phyloP scores from a whole-genome alignment of 176 grass and related monocot genomes.

The Dendrocalamus sinicus region DNA sequence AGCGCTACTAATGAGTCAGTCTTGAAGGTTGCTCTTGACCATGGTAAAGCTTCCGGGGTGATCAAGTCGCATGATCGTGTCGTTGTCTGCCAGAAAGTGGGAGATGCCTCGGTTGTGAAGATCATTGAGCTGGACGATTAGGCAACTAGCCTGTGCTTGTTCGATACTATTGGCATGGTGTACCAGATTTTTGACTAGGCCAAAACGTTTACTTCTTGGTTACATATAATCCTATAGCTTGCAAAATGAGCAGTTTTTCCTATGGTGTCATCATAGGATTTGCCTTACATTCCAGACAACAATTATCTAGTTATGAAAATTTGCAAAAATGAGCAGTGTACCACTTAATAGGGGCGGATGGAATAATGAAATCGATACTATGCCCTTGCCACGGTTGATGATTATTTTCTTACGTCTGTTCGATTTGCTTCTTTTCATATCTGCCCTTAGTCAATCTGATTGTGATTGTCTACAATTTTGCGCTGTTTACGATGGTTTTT shows the following conservation, averaged over 20 bases:
- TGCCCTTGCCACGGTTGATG: neutral
- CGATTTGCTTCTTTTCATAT: neutral
- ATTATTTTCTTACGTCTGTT: neutral
- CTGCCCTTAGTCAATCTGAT: neutral
- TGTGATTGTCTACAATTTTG: neutral
- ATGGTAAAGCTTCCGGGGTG: slow-evolving; percentile 82
- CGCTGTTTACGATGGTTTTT: neutral
- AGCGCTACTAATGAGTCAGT: slow-evolving; percentile 85
- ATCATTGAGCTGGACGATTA: slow-evolving; percentile 97
- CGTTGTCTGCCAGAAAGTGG: slow-evolving; percentile 94
- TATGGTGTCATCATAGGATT: slow-evolving; percentile 33
- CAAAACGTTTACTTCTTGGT: slow-evolving; percentile 31
- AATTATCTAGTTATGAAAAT: neutral
- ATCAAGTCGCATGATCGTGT: slow-evolving; percentile 97
- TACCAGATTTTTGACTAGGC: slow-evolving; percentile 44
- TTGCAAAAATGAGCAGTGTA: neutral
- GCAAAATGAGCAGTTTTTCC: slow-evolving; percentile 38
- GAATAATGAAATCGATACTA: slow-evolving; percentile 42
- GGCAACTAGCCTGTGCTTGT: slow-evolving; percentile 36
- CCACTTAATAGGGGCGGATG: slow-evolving; percentile 5
- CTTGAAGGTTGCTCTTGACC: slow-evolving; percentile 97
- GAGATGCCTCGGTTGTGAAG: slow-evolving; percentile 95
- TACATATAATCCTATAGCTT: slow-evolving; percentile 45
- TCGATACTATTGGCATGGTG: slow-evolving; percentile 16
- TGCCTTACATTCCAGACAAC: neutral